Base-by-base conservation (phyloP, 2,329 filamentous ascomycete genomes). In the Emergomyces orientalis region DNA sequence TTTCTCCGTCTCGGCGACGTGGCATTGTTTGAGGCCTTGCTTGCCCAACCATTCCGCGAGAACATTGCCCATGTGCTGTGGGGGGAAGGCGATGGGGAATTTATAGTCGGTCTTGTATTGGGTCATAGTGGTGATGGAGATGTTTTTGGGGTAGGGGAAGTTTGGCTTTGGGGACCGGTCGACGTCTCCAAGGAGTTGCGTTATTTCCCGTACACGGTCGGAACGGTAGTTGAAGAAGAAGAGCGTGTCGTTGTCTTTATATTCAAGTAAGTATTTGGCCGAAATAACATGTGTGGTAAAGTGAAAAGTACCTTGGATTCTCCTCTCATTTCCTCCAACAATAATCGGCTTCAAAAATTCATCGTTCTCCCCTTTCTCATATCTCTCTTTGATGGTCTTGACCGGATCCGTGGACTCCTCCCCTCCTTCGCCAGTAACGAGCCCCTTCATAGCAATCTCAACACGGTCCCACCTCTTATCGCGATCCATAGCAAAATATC, bases 161-260 rank as follows among this genome's bases (percentile, higher is more conserved):
- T 97, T 90, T 68, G 92, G 90, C 69, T 85, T 85, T 62, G 92
- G 91, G 30, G 91, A 96, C 72, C 91, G 90, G 81, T 99, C 94
- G 73, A 93, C 87, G 75, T 89, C 89, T 70, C 94, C 94, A 62
- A 99, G 82, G 54, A 99, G 84, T 80, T 97, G 94, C 59, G 91
- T 96, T 75, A 99, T 89, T 78, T 99, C 94, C 70, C 94, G 90
- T 61, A 93, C 93, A 76, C 94, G 92, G 76, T 99, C 94, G 63
- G 94, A 97, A 73, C 94, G 91, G 84, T 99, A 99, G 86, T 99
- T 99, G 89, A 99, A 99, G 86, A 97, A 97, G 85, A 97, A 97
- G 71, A 97, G 84, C 61, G 91, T 93, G 74, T 99, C 94, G 69
- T 89, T 84, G 73, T 97, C 91, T 91, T 67, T 30, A 43, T 61